Evolutionary conservation across 306 rosid genomes (phyloP), one percentile per base, ranked within the genome.

Genomic region (Cicer yamashitae): DNA sequence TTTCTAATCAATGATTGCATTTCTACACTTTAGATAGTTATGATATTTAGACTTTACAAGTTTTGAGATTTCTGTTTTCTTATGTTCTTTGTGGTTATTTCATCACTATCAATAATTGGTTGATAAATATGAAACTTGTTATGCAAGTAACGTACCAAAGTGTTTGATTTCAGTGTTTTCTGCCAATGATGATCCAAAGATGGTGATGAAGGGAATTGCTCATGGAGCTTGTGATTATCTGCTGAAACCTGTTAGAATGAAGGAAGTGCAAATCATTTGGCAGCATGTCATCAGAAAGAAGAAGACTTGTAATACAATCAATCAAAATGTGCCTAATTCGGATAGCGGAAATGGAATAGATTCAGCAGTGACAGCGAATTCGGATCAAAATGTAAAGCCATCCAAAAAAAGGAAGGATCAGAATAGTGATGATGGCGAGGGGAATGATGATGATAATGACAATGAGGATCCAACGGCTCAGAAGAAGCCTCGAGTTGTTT

Each of bases 151-250:
- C 39, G 9, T 47, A 38, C 60, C 14, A 2, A 51, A 11, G 41
- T 80, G 74, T 84, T 64, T 74, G 60, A 41, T 68, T 18, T 17
- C 81, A 96, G 99, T 96, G 98, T 84, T 92, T 86, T 96, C 99
- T 30, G 92, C 80, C 20, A 84, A 92, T 74, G 96, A 88, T 22
- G 98, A 96, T 73, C 78, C 80, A 6, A 87, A 89, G 82, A 92
- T 90, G 84, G 96, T 96, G 80, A 86, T 87, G 98, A 92, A 92
- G 86, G 99, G 99, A 78, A 85, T 92, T 59, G 64, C 86, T 25
- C 99, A 92, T 65, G 98, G 99, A 54, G 99, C 98, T 65, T 92
- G 98, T 53, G 93, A 92, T 84, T 96, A 96, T 86, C 83, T 96
- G 74, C 79, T 96, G 61, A 96, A 96, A 82, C 99, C 99, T 3